Conservation (phyloP, 2,329 filamentous ascomycete species). For the Pseudogymnoascus verrucosus region DNA sequence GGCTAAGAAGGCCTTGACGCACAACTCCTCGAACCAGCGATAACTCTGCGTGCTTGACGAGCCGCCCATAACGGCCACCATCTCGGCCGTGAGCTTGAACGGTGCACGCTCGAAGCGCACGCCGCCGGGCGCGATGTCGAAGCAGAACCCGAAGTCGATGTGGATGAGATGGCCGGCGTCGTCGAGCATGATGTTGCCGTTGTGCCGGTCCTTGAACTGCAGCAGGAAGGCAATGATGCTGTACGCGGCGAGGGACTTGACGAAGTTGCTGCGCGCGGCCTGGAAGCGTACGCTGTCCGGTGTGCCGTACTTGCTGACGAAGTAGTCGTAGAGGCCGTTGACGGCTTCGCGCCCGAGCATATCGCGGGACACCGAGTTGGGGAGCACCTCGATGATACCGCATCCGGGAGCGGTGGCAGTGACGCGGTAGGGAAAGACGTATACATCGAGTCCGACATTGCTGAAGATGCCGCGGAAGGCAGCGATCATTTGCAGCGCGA, state of each 20-base stretch:
- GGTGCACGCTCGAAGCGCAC: constrained; percentile 96
- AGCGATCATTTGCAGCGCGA: constrained; percentile 95
- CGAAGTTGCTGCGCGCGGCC: constrained; percentile 90
- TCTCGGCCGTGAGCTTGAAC: constrained; percentile 95
- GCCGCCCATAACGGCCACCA: constrained; percentile 98
- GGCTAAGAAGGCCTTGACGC: constrained; percentile 89
- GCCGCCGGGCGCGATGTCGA: constrained; percentile 94
- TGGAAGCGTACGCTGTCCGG: constrained; percentile 94
- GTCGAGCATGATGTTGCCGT: constrained; percentile 99
- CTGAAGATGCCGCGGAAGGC: constrained; percentile 97
- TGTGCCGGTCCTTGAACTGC: constrained; percentile 98
- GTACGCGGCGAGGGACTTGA: constrained; percentile 99
- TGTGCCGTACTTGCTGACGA: constrained; percentile 92
- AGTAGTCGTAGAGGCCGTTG: constrained; percentile 97
- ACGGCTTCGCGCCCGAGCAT: constrained; percentile 98
- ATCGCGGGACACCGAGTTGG: constrained; percentile 95
- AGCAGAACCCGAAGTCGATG: constrained; percentile 99
- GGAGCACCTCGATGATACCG: constrained; percentile 94
- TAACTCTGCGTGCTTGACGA: constrained; percentile 78
- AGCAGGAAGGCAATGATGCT: constrained; percentile 92
- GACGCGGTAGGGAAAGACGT: constrained; percentile 93
- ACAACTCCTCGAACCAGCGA: constrained; percentile 93
- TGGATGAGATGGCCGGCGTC: constrained; percentile 95
- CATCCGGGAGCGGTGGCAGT: constrained; percentile 95
- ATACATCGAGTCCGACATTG: constrained; percentile 88